Conservation (phyloP, 1,139 yeast species). For the Fermentozyma sake region DNA sequence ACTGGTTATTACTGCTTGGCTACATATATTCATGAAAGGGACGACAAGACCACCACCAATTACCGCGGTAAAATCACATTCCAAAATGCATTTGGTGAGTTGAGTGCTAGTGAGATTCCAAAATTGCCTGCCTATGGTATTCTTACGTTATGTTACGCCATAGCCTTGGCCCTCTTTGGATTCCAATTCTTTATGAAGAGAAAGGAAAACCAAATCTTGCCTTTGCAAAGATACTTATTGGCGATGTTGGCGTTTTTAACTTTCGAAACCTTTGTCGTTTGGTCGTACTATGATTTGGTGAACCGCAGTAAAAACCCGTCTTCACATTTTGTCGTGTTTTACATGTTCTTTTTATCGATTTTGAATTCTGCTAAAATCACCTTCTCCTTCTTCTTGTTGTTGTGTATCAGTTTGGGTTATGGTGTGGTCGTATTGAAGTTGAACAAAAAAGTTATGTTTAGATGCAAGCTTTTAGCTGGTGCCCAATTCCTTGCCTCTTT, state of each 20-base stretch:
- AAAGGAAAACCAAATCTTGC: slow-evolving; percentile 69
- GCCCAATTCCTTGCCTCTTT: slow-evolving; percentile 67
- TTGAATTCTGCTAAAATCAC: slow-evolving; percentile 80
- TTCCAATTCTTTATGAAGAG: slow-evolving; percentile 85
- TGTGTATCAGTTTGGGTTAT: slow-evolving; percentile 86
- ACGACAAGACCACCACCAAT: too few relatives aligned
- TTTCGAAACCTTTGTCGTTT: slow-evolving; percentile 77
- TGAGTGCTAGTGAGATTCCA: slow-evolving; percentile 88
- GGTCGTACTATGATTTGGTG: slow-evolving; percentile 87
- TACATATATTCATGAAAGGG: slow-evolving; percentile 58
- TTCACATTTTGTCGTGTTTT: slow-evolving; percentile 57
- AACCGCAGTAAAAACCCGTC: slow-evolving; percentile 51
- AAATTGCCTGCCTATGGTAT: slow-evolving; percentile 87
- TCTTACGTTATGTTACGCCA: slow-evolving; percentile 77
- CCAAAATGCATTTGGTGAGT: slow-evolving; percentile 86
- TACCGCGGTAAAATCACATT: slow-evolving; percentile 69
- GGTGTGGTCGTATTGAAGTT: slow-evolving; percentile 89
- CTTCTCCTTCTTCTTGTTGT: slow-evolving; percentile 79
- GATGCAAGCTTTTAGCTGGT: slow-evolving; percentile 72
- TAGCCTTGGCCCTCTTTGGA: slow-evolving; percentile 74
- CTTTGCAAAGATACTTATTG: slow-evolving; percentile 85
- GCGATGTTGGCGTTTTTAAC: slow-evolving; percentile 83
- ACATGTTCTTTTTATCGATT: slow-evolving; percentile 72
- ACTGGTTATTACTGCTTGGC: slow-evolving; percentile 94
- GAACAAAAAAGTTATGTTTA: slow-evolving; percentile 70